Percentiles rank a stretch among this genome's conserved stretches.
Evolutionary conservation across 2,329 filamentous ascomycete genomes (phyloP).

Genomic region (Chrysoporthe puriensis): DNA sequence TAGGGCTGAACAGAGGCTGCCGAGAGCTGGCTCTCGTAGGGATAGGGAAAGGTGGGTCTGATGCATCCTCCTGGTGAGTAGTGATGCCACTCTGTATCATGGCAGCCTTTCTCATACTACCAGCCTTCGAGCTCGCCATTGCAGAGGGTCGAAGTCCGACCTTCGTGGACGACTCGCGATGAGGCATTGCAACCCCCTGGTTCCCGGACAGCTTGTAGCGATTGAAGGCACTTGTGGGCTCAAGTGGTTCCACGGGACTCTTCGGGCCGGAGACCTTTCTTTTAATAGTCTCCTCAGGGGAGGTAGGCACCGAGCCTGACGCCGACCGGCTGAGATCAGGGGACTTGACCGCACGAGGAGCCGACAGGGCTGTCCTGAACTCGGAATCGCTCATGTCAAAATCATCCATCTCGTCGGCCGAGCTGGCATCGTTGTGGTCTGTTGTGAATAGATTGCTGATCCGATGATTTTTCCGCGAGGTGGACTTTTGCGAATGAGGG

Average conservation of each 20-base stretch:
- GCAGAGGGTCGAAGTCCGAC: conserved; percentile 36
- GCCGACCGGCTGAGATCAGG: conserved; percentile 22
- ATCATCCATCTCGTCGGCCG: conserved; percentile 65
- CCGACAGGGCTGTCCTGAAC: conserved; percentile 67
- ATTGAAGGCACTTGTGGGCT: conserved; percentile 49
- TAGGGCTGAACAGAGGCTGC: conserved; percentile 67
- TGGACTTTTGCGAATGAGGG: conserved; percentile 65
- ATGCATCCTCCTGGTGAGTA: conserved; percentile 65
- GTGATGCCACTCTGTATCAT: conserved; percentile 80
- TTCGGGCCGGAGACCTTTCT: conserved; percentile 33
- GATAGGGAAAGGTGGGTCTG: conserved; percentile 85
- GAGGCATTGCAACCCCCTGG: conserved; percentile 31
- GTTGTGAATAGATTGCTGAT: conserved; percentile 81
- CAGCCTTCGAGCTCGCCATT: conserved; percentile 48
- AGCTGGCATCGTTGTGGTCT: conserved; percentile 75
- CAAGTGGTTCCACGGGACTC: conserved; percentile 40
- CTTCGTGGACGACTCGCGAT: conserved; percentile 23
- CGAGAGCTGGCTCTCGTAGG: conserved; percentile 87
- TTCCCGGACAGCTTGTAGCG: conserved; percentile 43
- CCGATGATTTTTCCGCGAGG: conserved; percentile 70
- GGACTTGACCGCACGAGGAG: conserved; percentile 53
- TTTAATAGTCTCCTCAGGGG: conserved; percentile 47
- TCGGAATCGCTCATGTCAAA: conserved; percentile 70
- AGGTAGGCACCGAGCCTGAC: conserved; percentile 35
- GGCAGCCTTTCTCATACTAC: conserved; percentile 74